Base-by-base conservation (phyloP, 1,139 yeast species). In the Candida frijolesensis region DNA sequence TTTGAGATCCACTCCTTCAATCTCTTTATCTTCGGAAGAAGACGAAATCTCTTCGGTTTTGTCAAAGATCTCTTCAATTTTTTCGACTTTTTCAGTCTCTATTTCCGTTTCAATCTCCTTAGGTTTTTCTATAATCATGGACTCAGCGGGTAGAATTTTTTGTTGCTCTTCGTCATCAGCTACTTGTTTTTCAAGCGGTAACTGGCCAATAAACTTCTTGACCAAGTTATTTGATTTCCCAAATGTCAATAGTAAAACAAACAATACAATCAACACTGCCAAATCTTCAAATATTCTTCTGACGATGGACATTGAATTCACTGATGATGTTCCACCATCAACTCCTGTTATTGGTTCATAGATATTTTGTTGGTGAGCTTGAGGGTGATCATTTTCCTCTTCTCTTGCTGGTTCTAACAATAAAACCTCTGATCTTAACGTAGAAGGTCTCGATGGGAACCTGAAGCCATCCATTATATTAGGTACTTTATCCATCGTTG, bases 231-330 rank as follows among this genome's bases (percentile, higher is more conserved):
- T 51, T 71, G 79, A 16, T 76, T 78, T 71, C 61, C 56, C 78
- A 69, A 49, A 78, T 60, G 30, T 70, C 54, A 50, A 66, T 57
- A 48, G 72, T 50, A 46, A 69, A 40, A 42, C 70, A 55, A 45
- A 67, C 54, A 54, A 75, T 54, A 49, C 60, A 15, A 74, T 46
- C 34, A 82, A 65, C 15, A 82, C 75, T 22, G 78, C 63, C 2
- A 80, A 65, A 54, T 82, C 83, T 60, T 83, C 87, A 38, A 79
- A 55, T 22, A 82, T 65, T 50, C 80, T 73, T 50, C 63, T 60
- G 4, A 53, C 14, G n/a, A 57, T 46, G 27, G 43, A 15, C 27
- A 40, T 40, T 6, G 51, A 34, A 22, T 18, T 46, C 6, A 48
- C 18, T 8, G 42, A 18, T n/a, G 41, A 33, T 4, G 53, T 22